A percentile compares a stretch with the other conserved stretches of the same genome.
These are phyloP conservation scores for Ganoderma resinaceum DNA, from an alignment of 1,284 basidiomycete genomes.

Conservation along the genomic window DNA sequence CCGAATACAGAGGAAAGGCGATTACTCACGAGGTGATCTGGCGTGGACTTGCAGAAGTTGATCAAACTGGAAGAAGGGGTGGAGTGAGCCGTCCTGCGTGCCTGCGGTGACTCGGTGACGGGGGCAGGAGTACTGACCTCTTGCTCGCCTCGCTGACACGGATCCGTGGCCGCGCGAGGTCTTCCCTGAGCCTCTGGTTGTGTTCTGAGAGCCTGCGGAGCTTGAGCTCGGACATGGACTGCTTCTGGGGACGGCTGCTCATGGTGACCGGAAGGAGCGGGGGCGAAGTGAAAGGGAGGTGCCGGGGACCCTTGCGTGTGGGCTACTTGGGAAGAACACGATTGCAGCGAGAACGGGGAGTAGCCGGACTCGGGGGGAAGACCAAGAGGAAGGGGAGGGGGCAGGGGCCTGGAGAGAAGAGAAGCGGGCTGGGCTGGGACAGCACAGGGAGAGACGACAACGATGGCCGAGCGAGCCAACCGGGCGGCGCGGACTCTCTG, in stretches of 20 bases:
- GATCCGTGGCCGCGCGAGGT: slow-evolving; percentile 76
- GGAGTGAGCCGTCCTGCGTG: slow-evolving; percentile 10
- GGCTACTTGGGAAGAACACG: background rate
- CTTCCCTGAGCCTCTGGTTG: slow-evolving; percentile 79
- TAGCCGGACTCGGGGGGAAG: slow-evolving; percentile 16
- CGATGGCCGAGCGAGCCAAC: slow-evolving; percentile 1
- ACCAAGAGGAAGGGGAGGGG: slow-evolving; percentile 10
- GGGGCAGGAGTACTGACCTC: slow-evolving; percentile 51
- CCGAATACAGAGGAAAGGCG: background rate
- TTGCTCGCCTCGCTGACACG: slow-evolving; percentile 80
- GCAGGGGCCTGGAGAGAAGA: slow-evolving; percentile 12
- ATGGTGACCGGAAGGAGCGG: slow-evolving; percentile 29
- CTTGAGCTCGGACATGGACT: slow-evolving; percentile 85
- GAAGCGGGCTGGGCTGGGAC: slow-evolving; percentile 8
- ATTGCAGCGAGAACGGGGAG: slow-evolving; percentile 18
- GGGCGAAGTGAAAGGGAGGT: slow-evolving; percentile 3
- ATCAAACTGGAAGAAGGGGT: slow-evolving; percentile 66
- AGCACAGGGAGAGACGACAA: slow-evolving; percentile 15
- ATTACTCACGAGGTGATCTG: slow-evolving; percentile 35
- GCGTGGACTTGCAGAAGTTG: slow-evolving; percentile 52
- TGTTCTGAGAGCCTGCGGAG: slow-evolving; percentile 82
- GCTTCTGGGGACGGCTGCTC: slow-evolving; percentile 51
- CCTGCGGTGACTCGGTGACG: background rate
- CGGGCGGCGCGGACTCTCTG: slow-evolving; percentile 3
- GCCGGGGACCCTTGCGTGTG: slow-evolving; percentile 12